phyloP scores from a whole-genome alignment of 2,329 filamentous ascomycete species.

The Colletotrichum orbiculare region DNA sequence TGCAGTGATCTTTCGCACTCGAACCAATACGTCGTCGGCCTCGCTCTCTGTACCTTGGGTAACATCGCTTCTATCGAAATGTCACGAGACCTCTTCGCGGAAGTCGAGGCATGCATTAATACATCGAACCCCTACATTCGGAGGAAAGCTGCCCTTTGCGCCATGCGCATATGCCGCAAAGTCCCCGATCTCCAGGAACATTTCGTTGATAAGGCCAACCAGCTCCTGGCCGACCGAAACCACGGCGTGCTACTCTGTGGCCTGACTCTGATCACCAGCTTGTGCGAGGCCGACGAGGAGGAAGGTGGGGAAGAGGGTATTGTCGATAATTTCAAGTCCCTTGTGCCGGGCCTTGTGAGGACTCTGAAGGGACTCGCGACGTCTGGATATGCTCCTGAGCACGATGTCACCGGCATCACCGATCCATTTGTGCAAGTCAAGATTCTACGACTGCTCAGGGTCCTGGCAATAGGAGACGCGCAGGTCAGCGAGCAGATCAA shows the following conservation, averaged over 20 bases:
- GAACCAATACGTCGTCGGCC: conserved; percentile 97
- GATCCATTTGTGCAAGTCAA: conserved; percentile 99
- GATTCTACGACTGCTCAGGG: conserved; percentile 85
- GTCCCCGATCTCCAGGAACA: conserved; percentile 97
- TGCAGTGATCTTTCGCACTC: conserved; percentile 91
- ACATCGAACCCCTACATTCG: conserved; percentile 99
- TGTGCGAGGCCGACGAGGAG: conserved; percentile 94
- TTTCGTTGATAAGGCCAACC: conserved; percentile 92
- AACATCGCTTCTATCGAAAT: conserved; percentile 99
- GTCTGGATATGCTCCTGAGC: conserved; percentile 96
- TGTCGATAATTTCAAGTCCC: conserved; percentile 88
- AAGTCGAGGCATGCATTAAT: conserved; percentile 91
- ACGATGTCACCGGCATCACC: conserved; percentile 97
- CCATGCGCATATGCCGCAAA: conserved; percentile 98
- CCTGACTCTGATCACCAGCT: conserved; percentile 86
- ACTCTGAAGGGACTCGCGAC: conserved; percentile 92
- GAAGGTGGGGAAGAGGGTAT: conserved; percentile 91
- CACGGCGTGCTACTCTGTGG: conserved; percentile 95
- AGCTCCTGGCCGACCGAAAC: conserved; percentile 90
- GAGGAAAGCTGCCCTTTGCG: conserved; percentile 96
- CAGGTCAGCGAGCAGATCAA: conserved; percentile 97
- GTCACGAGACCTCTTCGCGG: conserved; percentile 95
- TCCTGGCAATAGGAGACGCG: conserved; percentile 86
- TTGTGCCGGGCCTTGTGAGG: conserved; percentile 87
- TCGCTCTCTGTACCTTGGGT: conserved; percentile 94